A percentile compares a stretch with the other conserved stretches of the same genome.
These are phyloP conservation scores for Garcia nutans DNA, from an alignment of 345 rosid genomes.

Conservation along the genomic window DNA sequence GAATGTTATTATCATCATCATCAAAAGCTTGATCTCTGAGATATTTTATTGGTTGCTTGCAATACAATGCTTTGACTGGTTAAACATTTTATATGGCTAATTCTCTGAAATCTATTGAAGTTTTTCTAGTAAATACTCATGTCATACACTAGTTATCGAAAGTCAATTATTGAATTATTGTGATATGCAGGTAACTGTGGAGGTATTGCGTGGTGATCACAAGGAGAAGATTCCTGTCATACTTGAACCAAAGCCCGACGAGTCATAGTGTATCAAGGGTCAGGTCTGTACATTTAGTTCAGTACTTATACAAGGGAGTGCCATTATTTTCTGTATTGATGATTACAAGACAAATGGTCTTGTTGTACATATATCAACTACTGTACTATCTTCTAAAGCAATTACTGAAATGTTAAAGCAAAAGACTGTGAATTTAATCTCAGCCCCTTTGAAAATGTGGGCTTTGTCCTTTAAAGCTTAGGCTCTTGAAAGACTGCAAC, in stretches of 20 bases:
- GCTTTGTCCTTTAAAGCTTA: neutral
- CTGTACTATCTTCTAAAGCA: neutral
- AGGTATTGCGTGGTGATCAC: conserved; percentile 89
- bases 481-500: conserved; percentile 2
- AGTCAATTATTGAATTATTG: conserved; percentile 1
- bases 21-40: neutral
- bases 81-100: neutral
- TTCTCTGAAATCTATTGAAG: neutral
- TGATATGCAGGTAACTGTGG: conserved; percentile 61
- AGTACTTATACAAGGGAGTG: conserved; percentile 20
- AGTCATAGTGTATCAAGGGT: conserved; percentile 42
- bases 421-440: neutral
- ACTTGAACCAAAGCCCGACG: conserved; percentile 86
- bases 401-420: conserved; percentile 2
- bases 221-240: conserved; percentile 82
- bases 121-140: neutral
- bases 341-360: conserved; percentile 11
- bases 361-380: conserved; percentile 36
- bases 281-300: conserved; percentile 18
- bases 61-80: neutral
- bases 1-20: neutral
- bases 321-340: conserved; percentile 27
- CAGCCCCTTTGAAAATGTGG: conserved; percentile 14
- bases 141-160: neutral
- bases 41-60: neutral